phyloP scores from a whole-genome alignment of 2,329 filamentous ascomycete species.

The Arthrinium puccinioides region DNA sequence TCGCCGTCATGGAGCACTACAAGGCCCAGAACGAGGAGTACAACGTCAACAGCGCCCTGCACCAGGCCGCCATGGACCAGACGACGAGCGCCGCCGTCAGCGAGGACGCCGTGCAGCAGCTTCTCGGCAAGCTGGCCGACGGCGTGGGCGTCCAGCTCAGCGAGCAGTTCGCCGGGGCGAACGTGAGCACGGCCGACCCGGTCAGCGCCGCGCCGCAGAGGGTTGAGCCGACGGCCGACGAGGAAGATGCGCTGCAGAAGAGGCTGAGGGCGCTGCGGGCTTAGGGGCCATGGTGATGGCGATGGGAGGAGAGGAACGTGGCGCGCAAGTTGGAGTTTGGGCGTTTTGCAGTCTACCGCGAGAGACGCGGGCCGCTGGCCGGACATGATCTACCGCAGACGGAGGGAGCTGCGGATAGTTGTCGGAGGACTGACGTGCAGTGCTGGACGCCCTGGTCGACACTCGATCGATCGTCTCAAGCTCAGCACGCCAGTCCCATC shows the following conservation, averaged over 20 bases:
- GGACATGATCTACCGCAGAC: no score
- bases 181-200: slow-evolving; percentile 51
- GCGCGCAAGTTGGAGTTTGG: not conserved
- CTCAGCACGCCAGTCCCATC: no score
- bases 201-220: slow-evolving; percentile 38
- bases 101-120: slow-evolving; percentile 78
- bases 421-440: no score
- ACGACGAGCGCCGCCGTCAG: slow-evolving; percentile 67
- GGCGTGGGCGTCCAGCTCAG: slow-evolving; percentile 79
- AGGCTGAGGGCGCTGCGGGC: slow-evolving; percentile 48
- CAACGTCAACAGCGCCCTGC: slow-evolving; percentile 63
- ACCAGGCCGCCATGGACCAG: slow-evolving; percentile 77
- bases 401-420: no score
- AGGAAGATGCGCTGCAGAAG: slow-evolving; percentile 68
- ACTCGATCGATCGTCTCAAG: no score
- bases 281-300: slow-evolving; percentile 18
- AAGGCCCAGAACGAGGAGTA: slow-evolving; percentile 57
- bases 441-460: no score
- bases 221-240: slow-evolving; percentile 65
- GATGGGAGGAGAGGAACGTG: not conserved
- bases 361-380: no score
- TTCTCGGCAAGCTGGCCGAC: slow-evolving; percentile 80
- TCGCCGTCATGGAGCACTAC: slow-evolving; percentile 54
- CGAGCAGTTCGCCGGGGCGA: slow-evolving; percentile 59
- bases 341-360: no score